Conservation (phyloP, 768 basidiomycete genomes). For the Amanita pallidorosea region DNA sequence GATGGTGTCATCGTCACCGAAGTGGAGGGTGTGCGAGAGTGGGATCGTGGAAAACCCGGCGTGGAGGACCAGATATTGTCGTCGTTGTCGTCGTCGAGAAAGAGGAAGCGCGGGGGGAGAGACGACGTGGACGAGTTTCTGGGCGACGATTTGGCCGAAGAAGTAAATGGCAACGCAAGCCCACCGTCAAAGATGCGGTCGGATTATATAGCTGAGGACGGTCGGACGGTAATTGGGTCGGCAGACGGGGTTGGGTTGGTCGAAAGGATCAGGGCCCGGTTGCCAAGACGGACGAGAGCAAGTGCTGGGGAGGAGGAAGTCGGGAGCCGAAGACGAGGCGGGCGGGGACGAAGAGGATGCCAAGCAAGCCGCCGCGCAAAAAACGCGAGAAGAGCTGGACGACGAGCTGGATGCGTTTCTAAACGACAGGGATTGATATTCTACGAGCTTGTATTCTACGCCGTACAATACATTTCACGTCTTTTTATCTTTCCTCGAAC, state of each 20-base stretch:
- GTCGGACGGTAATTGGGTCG: slow-evolving; percentile 45
- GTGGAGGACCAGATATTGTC: background rate
- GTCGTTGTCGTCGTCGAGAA: background rate
- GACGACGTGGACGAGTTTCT: slow-evolving; percentile 48
- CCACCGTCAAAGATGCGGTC: slow-evolving; percentile 54
- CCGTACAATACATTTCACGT: background rate
- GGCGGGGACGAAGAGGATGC: slow-evolving; percentile 12
- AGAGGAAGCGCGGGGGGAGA: slow-evolving; percentile 21
- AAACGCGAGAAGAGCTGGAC: slow-evolving; percentile 70
- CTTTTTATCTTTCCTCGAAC: background rate
- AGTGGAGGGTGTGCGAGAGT: background rate
- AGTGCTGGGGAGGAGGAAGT: slow-evolving; percentile 3
- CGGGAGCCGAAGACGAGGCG: slow-evolving; percentile 11
- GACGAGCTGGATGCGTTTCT: slow-evolving; percentile 77
- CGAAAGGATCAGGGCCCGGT: slow-evolving; percentile 33
- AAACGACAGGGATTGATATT: slow-evolving; percentile 23
- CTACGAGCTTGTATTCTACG: background rate
- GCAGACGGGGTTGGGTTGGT: slow-evolving; percentile 20
- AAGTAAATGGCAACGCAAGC: slow-evolving; percentile 7
- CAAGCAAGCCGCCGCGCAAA: slow-evolving; percentile 23
- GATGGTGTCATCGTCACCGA: background rate
- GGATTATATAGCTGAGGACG: slow-evolving; percentile 44
- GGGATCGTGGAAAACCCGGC: slow-evolving; percentile 5
- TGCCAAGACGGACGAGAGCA: slow-evolving; percentile 30
- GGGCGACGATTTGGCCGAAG: slow-evolving; percentile 30